Evolutionary conservation across 192 early-diverging fungal genomes (phyloP), one percentile per base, ranked within the genome.

Genomic region (Pilaira anomala): DNA sequence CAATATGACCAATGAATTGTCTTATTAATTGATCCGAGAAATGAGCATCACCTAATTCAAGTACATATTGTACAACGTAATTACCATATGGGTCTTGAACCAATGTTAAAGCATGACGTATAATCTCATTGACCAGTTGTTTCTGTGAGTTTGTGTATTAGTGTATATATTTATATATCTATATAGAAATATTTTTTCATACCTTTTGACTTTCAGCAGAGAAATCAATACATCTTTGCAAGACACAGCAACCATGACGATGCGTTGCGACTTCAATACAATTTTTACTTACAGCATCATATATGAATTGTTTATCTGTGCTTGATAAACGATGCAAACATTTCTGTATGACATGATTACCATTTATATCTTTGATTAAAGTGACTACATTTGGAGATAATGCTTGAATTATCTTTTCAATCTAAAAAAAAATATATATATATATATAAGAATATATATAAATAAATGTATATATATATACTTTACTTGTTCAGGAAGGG

Each of bases 261-360:
- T 95, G 93, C 2, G 91, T 93, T 16, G 93, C 90, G 13, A 95
- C 90, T 48, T 93, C 88, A 22, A 84, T 63, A 72, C 91, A 93
- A 67, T 88, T 78, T 25, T 74, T 69, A 28, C 89, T 84, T 13
- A 95, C 91, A 13, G 90, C 86, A 52, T 92, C 84, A 69, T 88
- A 93, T 55, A 93, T 91, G 54, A 95, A 93, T 83, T 93, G 89
- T 75, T 91, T 90, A 62, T 92, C 79, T 62, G 85, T 85, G 21
- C 80, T 76, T 3, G 84, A 79, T 40, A 95, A 77, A 24, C 86
- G 81, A 63, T 83, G 84, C 49, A 95, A 79, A 61, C 93, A 95
- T 80, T 93, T 93, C 82, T 95, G 93, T 62, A 95, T 88, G 33
- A 93, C 91, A 64, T 95, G 93, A 71, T 95, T 95, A 57, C 93